A percentile compares a stretch with the other conserved stretches of the same genome.
phyloP scores from a whole-genome alignment of 2,329 filamentous ascomycete species.

The Rasamsonia emersonii region DNA sequence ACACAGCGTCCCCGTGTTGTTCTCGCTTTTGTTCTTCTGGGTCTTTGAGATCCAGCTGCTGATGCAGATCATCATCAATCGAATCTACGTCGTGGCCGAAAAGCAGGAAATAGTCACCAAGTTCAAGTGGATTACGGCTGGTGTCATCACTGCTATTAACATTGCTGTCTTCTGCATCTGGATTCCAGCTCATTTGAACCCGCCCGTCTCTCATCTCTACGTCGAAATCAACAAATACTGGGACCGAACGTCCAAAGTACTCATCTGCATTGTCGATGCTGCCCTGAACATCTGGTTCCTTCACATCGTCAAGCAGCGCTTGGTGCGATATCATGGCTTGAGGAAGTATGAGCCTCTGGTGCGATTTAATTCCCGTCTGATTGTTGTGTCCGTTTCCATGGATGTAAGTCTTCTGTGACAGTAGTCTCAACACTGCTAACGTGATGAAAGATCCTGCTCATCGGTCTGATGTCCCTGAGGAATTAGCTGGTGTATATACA shows the following conservation, averaged over 20 bases:
- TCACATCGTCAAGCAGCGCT: too few species aligned
- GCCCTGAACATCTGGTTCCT: too few species aligned
- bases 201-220: too few species aligned
- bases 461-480: slow-evolving; percentile 6
- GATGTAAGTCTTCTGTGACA: too few species aligned
- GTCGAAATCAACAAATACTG: too few species aligned
- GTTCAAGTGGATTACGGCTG: slow-evolving; percentile 29
- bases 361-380: too few species aligned
- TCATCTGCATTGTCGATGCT: too few species aligned
- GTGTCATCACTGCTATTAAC: slow-evolving; percentile 27
- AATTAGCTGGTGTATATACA: slow-evolving; percentile 22
- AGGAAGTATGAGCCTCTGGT: too few species aligned
- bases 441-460: slow-evolving; percentile 5
- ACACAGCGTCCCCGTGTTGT: slow-evolving; percentile 6
- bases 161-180: slow-evolving; percentile 31
- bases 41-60: slow-evolving; percentile 6
- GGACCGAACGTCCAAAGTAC: too few species aligned
- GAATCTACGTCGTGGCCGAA: slow-evolving; percentile 5
- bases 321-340: too few species aligned
- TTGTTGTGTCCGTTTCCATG: too few species aligned
- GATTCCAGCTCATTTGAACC: slow-evolving; percentile 32
- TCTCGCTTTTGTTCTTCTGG: slow-evolving; percentile 5
- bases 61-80: slow-evolving; percentile 10
- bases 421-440: too few species aligned
- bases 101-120: slow-evolving; percentile 15